Conservation (phyloP, 2,329 filamentous ascomycete species). For the Neonectria hederae region DNA sequence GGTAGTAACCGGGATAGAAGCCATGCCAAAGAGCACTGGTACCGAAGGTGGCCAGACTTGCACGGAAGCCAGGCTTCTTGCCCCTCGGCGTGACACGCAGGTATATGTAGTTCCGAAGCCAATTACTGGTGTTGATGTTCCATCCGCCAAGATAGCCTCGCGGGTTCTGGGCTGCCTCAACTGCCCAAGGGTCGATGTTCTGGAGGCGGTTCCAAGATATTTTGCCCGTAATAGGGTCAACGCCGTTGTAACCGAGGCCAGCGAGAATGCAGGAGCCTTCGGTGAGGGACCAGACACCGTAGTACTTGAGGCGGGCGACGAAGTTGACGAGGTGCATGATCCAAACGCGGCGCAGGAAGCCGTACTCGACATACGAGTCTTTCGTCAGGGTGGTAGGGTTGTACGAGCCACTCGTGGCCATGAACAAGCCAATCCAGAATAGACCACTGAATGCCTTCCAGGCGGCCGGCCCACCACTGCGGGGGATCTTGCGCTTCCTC, state of each 20-base stretch:
- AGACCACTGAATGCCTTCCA: conserved; percentile 79
- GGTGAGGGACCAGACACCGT: conserved; percentile 92
- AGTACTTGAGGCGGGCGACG: conserved; percentile 89
- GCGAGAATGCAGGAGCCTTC: conserved; percentile 95
- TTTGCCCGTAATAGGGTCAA: conserved; percentile 85
- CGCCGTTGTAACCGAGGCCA: conserved; percentile 92
- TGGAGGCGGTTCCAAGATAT: conserved; percentile 88
- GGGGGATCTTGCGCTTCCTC: conserved; percentile 90
- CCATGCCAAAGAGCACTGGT: conserved; percentile 98
- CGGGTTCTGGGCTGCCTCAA: conserved; percentile 94
- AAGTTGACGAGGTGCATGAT: conserved; percentile 86
- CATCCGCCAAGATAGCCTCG: conserved; percentile 89
- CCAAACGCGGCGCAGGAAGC: conserved; percentile 78
- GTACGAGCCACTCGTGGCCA: conserved; percentile 77
- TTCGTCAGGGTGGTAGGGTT: conserved; percentile 69
- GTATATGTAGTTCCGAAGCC: conserved; percentile 96
- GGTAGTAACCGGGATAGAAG: conserved; percentile 96
- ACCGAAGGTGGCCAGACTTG: conserved; percentile 90
- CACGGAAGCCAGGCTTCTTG: conserved; percentile 95
- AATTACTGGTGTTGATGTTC: conserved; percentile 99
- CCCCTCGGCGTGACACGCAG: conserved; percentile 93
- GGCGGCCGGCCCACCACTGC: conserved; percentile 85
- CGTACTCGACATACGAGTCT: conserved; percentile 72
- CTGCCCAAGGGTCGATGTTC: conserved; percentile 86
- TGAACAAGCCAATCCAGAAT: conserved; percentile 80